These are phyloP conservation scores for Starmera quercuum DNA, from an alignment of 805 yeast genomes.

Conservation along the genomic window DNA sequence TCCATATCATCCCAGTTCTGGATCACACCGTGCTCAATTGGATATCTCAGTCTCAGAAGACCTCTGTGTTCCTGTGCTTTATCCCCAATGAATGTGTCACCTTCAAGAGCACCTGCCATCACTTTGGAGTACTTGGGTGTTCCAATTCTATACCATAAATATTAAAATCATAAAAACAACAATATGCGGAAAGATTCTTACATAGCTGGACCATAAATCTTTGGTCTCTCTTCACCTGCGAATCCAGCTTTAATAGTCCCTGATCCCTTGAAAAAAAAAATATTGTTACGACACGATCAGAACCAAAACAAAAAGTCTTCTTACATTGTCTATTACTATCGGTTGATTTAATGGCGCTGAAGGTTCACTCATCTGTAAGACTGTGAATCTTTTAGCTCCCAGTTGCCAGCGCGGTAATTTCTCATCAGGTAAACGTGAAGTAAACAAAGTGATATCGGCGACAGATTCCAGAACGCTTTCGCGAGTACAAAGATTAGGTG, in stretches of 20 bases:
- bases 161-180: slow-evolving; percentile 3
- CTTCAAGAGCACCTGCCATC: slow-evolving; percentile 66
- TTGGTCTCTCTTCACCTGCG: slow-evolving; percentile 86
- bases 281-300: not conserved
- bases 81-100: slow-evolving; percentile 67
- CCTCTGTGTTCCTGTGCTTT: slow-evolving; percentile 75
- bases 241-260: slow-evolving; percentile 84
- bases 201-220: slow-evolving; percentile 51
- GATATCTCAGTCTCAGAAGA: slow-evolving; percentile 60
- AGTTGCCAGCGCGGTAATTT: no score
- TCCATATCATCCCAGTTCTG: slow-evolving; percentile 86
- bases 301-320: slow-evolving; percentile 4
- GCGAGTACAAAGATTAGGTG: no score
- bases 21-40: slow-evolving; percentile 74
- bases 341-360: slow-evolving; percentile 59
- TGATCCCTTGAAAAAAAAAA: slow-evolving; percentile 45
- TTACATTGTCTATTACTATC: slow-evolving; percentile 60
- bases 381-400: no score
- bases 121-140: slow-evolving; percentile 76
- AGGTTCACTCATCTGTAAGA: no score
- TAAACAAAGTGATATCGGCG: no score
- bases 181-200: slow-evolving; percentile 17
- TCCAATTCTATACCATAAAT: slow-evolving; percentile 42
- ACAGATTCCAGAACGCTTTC: no score
- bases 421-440: no score